Percentiles rank a stretch among this genome's conserved stretches.
These are phyloP conservation scores for Chalciporus sphaerocephalus DNA, from an alignment of 768 basidiomycete species.

Conservation along the genomic window DNA sequence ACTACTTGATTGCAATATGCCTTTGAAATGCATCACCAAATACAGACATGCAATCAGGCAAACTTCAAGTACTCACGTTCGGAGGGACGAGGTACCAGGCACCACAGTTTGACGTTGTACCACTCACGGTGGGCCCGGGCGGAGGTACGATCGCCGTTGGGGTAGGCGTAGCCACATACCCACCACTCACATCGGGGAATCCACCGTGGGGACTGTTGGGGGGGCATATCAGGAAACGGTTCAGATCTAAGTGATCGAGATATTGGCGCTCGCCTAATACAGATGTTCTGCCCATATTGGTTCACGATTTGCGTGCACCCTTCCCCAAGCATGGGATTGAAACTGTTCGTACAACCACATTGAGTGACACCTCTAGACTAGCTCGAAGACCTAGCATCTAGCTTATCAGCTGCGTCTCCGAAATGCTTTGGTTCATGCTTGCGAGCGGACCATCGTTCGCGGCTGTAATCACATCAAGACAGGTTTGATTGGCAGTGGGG, in stretches of 20 bases:
- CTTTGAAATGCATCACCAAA: neutral
- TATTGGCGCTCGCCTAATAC: neutral
- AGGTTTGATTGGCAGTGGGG: neutral
- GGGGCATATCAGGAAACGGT: neutral
- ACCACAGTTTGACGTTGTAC: neutral
- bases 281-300: neutral
- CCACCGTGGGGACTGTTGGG: neutral
- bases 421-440: neutral
- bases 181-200: neutral
- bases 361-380: too few species aligned
- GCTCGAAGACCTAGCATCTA: neutral
- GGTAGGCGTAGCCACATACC: neutral
- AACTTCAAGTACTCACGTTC: neutral
- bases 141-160: neutral
- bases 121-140: neutral
- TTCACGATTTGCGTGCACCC: neutral
- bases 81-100: neutral
- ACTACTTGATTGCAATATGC: neutral
- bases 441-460: neutral
- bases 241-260: neutral
- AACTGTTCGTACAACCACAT: neutral
- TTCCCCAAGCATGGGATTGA: neutral
- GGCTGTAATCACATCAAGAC: neutral
- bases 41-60: neutral
- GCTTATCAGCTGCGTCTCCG: neutral